Evolutionary conservation across 2,329 filamentous ascomycete species (phyloP).

Genomic region (Fusarium falciforme): DNA sequence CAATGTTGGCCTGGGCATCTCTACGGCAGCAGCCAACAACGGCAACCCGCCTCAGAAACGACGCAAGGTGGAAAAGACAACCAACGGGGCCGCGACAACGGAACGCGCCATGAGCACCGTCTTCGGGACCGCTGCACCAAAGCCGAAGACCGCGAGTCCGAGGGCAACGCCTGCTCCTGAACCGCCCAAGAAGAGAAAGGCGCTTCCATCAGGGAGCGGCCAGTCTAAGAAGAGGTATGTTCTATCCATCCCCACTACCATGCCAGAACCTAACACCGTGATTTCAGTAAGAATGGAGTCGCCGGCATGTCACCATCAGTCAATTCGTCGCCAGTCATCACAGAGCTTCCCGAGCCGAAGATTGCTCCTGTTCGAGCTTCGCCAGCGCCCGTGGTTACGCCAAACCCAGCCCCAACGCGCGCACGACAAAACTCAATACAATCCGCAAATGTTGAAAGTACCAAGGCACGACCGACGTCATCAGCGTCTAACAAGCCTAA

Average conservation of each 20-base stretch:
- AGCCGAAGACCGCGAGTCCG: conserved; percentile 72
- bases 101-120: conserved; percentile 76
- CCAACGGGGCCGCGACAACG: conserved; percentile 63
- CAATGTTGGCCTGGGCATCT: conserved; percentile 74
- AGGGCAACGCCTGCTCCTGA: conserved; percentile 76
- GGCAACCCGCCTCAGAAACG: conserved; percentile 76
- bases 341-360: conserved; percentile 73
- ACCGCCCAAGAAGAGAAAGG: conserved; percentile 78
- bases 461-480: conserved; percentile 66
- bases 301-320: conserved; percentile 74
- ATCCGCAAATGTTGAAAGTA: conserved; percentile 63
- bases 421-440: conserved; percentile 80
- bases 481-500: conserved; percentile 72
- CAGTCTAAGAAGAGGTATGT: conserved; percentile 82
- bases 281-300: conserved; percentile 48
- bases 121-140: conserved; percentile 62
- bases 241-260: background rate
- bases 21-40: conserved; percentile 63
- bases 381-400: conserved; percentile 66
- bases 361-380: conserved; percentile 62
- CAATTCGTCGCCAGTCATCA: conserved; percentile 80
- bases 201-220: conserved; percentile 71
- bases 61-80: conserved; percentile 81
- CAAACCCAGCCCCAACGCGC: conserved; percentile 75
- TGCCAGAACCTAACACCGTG: conserved; percentile 27